Evolutionary conservation across 1,139 yeast species (phyloP).

Genomic region (Taiozyma sp.): DNA sequence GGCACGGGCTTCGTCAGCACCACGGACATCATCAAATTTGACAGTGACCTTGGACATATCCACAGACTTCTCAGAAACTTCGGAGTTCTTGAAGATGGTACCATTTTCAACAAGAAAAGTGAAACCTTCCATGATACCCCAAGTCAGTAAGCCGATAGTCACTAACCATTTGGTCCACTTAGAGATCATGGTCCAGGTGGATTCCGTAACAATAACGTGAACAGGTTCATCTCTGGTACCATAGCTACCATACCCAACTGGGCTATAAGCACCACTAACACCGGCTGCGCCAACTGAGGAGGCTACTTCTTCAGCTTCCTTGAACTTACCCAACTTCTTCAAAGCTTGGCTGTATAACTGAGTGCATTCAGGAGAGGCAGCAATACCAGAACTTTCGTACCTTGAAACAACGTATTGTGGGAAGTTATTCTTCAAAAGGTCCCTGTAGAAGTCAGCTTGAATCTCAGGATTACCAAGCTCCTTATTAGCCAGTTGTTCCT

Average conservation of each 20-base stretch:
- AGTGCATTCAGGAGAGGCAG: conserved; percentile 74
- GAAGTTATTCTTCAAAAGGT: conserved; percentile 69
- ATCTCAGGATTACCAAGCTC: conserved; percentile 60
- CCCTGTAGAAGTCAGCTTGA: conserved; percentile 80
- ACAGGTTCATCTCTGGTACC: conserved; percentile 60
- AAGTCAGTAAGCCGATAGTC: conserved; percentile 69
- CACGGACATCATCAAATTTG: conserved; percentile 88
- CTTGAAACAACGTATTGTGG: conserved; percentile 93
- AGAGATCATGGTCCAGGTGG: conserved; percentile 69
- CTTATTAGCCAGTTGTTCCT: conserved; percentile 80
- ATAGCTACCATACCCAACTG: conserved; percentile 13
- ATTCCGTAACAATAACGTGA: conserved; percentile 86
- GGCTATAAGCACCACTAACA: conserved; percentile 23
- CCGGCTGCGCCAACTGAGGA: conserved; percentile 27
- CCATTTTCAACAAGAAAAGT: conserved; percentile 83
- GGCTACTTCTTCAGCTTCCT: conserved; percentile 58
- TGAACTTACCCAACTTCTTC: conserved; percentile 68
- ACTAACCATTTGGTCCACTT: conserved; percentile 90
- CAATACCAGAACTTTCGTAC: conserved; percentile 88
- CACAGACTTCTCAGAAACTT: conserved; percentile 69
- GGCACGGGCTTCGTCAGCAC: conserved; percentile 97
- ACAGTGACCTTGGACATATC: conserved; percentile 88
- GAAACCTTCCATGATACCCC: conserved; percentile 72
- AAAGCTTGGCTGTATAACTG: conserved; percentile 76
- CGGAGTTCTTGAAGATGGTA: conserved; percentile 59